A percentile compares a stretch with the other conserved stretches of the same genome.
phyloP scores from a whole-genome alignment of 495 filamentous ascomycete species.

The Neurospora sp. region DNA sequence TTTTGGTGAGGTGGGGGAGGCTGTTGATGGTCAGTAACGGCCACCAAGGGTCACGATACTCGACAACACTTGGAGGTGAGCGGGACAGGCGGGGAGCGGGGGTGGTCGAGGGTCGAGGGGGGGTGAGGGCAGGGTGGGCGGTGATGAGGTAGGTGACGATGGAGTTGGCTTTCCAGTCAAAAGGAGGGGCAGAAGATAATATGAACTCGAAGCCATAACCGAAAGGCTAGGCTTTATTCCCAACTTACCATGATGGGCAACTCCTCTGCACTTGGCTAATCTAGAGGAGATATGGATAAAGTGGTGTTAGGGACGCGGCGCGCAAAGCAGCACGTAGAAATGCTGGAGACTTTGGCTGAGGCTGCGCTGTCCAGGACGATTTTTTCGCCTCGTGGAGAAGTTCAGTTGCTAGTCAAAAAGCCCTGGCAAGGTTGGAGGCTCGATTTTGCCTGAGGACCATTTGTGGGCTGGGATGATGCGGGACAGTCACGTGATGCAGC shows the following conservation, averaged over 20 bases:
- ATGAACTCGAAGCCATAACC: not conserved
- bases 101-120: not conserved
- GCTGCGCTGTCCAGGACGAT: slow-evolving; percentile 18
- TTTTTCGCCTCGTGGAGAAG: slow-evolving; percentile 27
- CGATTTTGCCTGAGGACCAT: slow-evolving; percentile 11
- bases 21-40: slow-evolving; percentile 37
- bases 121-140: not conserved
- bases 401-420: slow-evolving; percentile 10
- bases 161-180: not conserved
- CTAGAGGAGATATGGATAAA: slow-evolving; percentile 16
- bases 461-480: slow-evolving; percentile 23
- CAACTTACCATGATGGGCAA: slow-evolving; percentile 33
- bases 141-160: slow-evolving; percentile 6
- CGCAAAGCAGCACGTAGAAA: slow-evolving; percentile 20
- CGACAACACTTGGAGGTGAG: slow-evolving; percentile 11
- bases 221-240: not conserved
- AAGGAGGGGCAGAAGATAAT: slow-evolving; percentile 1
- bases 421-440: slow-evolving; percentile 17
- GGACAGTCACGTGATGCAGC: slow-evolving; percentile 18
- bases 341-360: slow-evolving; percentile 24
- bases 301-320: slow-evolving; percentile 9
- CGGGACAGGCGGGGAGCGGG: not conserved
- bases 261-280: slow-evolving; percentile 25
- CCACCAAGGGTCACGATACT: not conserved
- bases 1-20: slow-evolving; percentile 92